Base-by-base conservation (phyloP, 345 rosid species). In the Dovyalis caffra region DNA sequence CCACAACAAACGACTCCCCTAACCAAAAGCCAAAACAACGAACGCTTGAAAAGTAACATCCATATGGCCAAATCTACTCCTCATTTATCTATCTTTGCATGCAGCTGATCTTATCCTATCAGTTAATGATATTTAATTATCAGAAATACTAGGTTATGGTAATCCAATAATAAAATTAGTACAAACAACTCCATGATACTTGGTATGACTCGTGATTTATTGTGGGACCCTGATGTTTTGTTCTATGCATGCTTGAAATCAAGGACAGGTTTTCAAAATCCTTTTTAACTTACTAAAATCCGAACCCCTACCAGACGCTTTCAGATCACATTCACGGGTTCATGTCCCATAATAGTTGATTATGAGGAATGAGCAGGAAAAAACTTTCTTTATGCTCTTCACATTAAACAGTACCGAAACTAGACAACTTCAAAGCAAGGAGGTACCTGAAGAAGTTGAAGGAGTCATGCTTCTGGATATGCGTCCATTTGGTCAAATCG, bases 291-390 rank as follows among this genome's bases (percentile, higher is more conserved):
- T 5, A 23, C 6, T 35, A 16, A 37, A 71, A 60, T 38, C 49
- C 64, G 60, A 70, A 56, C 14, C 49, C 43, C 31, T 10, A n/a
- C n/a, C n/a, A 70, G 32, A 34, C 6, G 2, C n/a, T 37, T 58
- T 29, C 21, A 31, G 61, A 31, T 33, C 64, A 71, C 9, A 34
- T 45, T 53, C 65, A 49, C 61, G 63, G 57, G 74, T 37, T 71
- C 74, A 71, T 29, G 28, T 68, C n/a, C 1, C 58, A 28, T 43
- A 5, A 43, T 35, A 35, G 8, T 35, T 35, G 38, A 35, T 35
- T 9, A 35, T 0, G 8, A 35, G 18, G 47, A 11, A 3, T 60
- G 4, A 26, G 11, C 64, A n/a, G 1, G 6, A 6, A 11, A 26
- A 23, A 60, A 25, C 14, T 60, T 60, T 60, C 29, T n/a, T 3